These are phyloP conservation scores for Tolypocladium tropicale DNA, from an alignment of 2,329 filamentous ascomycete genomes.

Conservation along the genomic window DNA sequence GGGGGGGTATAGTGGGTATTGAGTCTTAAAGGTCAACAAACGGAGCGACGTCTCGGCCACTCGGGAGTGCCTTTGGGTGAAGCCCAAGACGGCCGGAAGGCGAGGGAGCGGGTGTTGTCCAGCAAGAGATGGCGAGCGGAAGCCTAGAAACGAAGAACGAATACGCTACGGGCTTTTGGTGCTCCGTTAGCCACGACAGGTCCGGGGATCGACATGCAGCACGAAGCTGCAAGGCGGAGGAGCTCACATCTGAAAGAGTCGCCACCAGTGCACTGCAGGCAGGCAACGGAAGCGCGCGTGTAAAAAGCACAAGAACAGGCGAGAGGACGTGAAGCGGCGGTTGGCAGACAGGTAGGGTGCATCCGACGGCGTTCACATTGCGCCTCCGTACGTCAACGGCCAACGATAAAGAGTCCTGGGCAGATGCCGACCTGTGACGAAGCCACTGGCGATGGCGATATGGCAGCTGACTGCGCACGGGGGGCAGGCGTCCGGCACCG, in stretches of 20 bases:
- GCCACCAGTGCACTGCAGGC: not conserved
- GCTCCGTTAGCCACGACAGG: not conserved
- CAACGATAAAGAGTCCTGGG: not conserved
- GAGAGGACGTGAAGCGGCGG: not conserved
- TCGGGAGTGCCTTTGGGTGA: not conserved
- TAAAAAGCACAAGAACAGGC: not conserved
- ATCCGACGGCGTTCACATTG: conserved; percentile 8
- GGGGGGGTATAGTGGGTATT: not conserved
- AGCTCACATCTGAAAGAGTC: not conserved
- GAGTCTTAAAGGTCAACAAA: not conserved
- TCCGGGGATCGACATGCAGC: not conserved
- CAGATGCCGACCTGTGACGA: not conserved
- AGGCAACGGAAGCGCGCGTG: not conserved
- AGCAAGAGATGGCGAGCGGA: not conserved
- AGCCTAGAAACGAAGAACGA: not conserved
- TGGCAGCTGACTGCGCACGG: not conserved
- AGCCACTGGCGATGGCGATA: not conserved
- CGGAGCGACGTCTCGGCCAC: not conserved
- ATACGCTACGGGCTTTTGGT: not conserved
- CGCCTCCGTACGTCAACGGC: conserved; percentile 7
- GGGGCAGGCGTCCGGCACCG: not conserved
- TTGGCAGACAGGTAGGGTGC: conserved; percentile 1
- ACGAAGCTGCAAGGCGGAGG: not conserved
- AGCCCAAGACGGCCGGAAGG: not conserved
- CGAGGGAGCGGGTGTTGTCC: not conserved